These are phyloP conservation scores for Helianthus annuus DNA, from an alignment of 129 eudicot species.

Conservation along the genomic window DNA sequence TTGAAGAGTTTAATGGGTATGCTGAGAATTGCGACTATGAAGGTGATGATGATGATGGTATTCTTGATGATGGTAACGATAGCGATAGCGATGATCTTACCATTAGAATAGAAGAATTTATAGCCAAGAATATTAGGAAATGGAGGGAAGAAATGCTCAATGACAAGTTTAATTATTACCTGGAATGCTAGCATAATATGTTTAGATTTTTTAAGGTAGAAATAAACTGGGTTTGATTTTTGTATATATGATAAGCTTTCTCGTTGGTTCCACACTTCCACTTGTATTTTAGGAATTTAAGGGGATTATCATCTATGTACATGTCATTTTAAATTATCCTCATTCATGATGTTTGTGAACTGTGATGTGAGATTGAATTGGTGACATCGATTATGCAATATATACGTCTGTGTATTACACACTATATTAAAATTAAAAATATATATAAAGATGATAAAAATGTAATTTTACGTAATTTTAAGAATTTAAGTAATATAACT, in stretches of 20 bases:
- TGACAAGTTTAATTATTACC: constrained; percentile 30
- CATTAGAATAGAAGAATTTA: constrained; percentile 31
- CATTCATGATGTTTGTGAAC: constrained; percentile 19
- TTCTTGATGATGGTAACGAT: constrained; percentile 3
- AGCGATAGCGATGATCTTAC: constrained; percentile 23
- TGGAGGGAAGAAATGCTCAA: constrained; percentile 43
- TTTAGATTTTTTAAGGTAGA: not conserved
- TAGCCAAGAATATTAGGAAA: constrained; percentile 31
- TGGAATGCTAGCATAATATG: constrained; percentile 26
- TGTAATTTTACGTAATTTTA: too few relatives aligned
- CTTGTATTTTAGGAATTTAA: constrained; percentile 24
- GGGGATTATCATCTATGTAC: constrained; percentile 3
- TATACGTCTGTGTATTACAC: not conserved
- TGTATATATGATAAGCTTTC: not conserved
- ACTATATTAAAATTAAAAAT: not conserved
- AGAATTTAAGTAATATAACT: too few relatives aligned
- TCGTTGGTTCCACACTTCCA: not conserved
- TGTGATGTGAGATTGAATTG: constrained; percentile 8
- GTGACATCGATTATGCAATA: not conserved
- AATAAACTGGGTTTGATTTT: not conserved
- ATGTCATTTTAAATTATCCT: constrained; percentile 16
- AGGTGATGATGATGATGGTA: constrained; percentile 19
- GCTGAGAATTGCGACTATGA: constrained; percentile 35
- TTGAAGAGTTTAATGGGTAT: constrained; percentile 20
- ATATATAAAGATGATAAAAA: too few relatives aligned